These are phyloP conservation scores for Ceratocystiopsis minuta DNA, from an alignment of 2,329 filamentous ascomycete species.

Conservation along the genomic window DNA sequence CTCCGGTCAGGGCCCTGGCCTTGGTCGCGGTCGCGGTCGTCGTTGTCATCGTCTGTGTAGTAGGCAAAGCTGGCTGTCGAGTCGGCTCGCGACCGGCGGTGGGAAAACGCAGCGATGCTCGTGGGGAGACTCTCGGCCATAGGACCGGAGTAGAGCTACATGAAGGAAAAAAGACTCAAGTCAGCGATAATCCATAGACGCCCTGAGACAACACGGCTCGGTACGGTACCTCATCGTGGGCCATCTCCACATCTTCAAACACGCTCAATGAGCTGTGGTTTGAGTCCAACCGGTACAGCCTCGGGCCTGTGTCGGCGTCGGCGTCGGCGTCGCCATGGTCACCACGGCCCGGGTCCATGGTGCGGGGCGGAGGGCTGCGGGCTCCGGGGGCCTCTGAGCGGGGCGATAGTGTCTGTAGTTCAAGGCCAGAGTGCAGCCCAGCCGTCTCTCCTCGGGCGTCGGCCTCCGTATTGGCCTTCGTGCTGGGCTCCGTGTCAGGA, in stretches of 20 bases:
- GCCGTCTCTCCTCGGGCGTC: no score
- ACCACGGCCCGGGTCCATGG: no score
- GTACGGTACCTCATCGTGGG: slow-evolving; percentile 61
- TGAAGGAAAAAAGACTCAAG: neutral
- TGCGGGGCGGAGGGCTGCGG: no score
- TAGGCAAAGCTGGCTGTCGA: slow-evolving; percentile 82
- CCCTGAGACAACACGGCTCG: slow-evolving; percentile 11
- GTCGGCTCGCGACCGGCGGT: slow-evolving; percentile 62
- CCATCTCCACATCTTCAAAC: slow-evolving; percentile 96
- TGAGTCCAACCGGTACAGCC: slow-evolving; percentile 46
- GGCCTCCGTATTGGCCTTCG: no score
- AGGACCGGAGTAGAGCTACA: slow-evolving; percentile 67
- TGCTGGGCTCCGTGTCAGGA: no score
- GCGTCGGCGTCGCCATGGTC: slow-evolving; percentile 4
- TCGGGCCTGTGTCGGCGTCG: neutral
- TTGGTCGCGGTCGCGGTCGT: slow-evolving; percentile 18
- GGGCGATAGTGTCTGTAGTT: no score
- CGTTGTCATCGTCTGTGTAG: slow-evolving; percentile 52
- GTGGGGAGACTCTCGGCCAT: slow-evolving; percentile 92
- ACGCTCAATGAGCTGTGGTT: slow-evolving; percentile 64
- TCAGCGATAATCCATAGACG: no score
- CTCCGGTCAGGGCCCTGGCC: neutral
- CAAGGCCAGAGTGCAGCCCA: no score
- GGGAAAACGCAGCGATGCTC: slow-evolving; percentile 78
- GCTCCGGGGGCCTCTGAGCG: no score